Evolutionary conservation across 106 monocot genomes (phyloP).

Genomic region (Amphibolis antarctica): DNA sequence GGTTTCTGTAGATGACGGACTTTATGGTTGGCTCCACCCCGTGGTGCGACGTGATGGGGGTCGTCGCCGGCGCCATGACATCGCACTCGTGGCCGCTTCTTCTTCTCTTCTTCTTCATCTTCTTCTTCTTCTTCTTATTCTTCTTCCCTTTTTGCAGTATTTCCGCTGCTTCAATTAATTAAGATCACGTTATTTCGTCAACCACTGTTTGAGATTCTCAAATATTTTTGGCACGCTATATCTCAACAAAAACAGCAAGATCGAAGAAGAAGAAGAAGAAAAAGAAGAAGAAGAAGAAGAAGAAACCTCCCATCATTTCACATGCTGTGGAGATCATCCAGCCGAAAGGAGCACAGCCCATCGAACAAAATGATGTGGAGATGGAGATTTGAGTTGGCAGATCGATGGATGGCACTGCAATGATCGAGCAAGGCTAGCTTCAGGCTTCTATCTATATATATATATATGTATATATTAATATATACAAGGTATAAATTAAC

Average conservation of each 20-base stretch:
- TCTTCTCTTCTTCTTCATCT: not conserved
- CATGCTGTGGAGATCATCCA: conserved; percentile 37
- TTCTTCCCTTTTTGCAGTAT: no score
- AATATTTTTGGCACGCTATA: not conserved
- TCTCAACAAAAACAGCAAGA: not conserved
- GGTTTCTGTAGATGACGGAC: conserved; percentile 36
- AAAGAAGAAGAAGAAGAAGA: not conserved
- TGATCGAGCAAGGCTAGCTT: no score
- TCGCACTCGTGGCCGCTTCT: not conserved
- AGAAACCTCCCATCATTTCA: conserved; percentile 20
- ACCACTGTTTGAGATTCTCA: not conserved
- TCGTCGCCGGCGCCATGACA: conserved; percentile 16
- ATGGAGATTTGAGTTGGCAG: no score
- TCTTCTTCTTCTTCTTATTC: not conserved
- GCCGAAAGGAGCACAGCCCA: conserved; percentile 68
- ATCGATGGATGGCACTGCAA: no score
- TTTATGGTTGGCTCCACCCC: conserved; percentile 17
- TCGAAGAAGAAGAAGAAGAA: conserved; percentile 3
- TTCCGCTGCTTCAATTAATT: not conserved
- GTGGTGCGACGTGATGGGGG: not conserved
- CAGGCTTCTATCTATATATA: no score
- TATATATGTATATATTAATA: no score
- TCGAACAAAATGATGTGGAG: no score
- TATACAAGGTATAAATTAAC: no score
- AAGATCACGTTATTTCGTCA: not conserved